A percentile compares a stretch with the other conserved stretches of the same genome.
These are phyloP conservation scores for Apiospora pterosperma DNA, from an alignment of 2,329 filamentous ascomycete species.

Conservation along the genomic window DNA sequence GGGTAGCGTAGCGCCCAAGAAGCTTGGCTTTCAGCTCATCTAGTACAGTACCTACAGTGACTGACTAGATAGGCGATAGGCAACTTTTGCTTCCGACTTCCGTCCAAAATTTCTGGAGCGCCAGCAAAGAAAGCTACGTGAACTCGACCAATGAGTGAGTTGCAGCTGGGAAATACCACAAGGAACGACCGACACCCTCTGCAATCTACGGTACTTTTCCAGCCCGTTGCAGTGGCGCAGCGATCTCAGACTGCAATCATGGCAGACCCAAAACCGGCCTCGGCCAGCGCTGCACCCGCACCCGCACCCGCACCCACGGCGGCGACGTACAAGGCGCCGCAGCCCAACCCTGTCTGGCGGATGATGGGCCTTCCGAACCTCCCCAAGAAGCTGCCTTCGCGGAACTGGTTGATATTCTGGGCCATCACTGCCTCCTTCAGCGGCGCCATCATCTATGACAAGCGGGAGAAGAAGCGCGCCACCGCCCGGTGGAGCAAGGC, in stretches of 20 bases:
- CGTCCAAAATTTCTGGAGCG: not conserved
- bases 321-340: constrained; percentile 36
- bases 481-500: constrained; percentile 83
- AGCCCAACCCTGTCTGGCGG: constrained; percentile 68
- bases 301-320: not conserved
- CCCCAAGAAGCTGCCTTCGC: constrained; percentile 80
- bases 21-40: not conserved
- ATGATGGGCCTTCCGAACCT: constrained; percentile 85
- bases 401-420: constrained; percentile 98
- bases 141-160: not conserved
- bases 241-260: not conserved
- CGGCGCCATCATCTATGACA: constrained; percentile 84
- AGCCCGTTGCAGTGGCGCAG: not conserved
- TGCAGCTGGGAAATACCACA: not conserved
- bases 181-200: not conserved
- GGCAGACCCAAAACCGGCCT: constrained; percentile 3
- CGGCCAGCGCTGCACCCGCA: not conserved
- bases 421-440: constrained; percentile 74
- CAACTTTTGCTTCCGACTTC: constrained; percentile 2
- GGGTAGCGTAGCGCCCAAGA: not conserved
- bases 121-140: not conserved
- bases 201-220: not conserved
- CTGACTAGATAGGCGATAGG: not conserved
- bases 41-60: no score
- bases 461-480: constrained; percentile 79